A percentile compares a stretch with the other conserved stretches of the same genome.
Evolutionary conservation across 495 filamentous ascomycete genomes (phyloP).

Genomic region (Thermochaetoides thermophila): DNA sequence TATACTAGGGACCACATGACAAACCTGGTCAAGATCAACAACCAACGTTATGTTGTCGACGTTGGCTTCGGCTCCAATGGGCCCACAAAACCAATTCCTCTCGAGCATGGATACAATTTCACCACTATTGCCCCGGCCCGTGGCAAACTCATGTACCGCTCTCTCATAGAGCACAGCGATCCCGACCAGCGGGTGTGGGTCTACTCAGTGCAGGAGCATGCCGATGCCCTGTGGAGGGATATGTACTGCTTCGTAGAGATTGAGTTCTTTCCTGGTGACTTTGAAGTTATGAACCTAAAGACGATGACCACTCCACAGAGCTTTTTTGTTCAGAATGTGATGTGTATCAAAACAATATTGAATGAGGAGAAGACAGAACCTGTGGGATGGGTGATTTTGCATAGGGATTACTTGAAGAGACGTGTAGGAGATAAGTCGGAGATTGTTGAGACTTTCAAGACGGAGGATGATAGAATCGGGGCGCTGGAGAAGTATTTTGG

Average conservation of each 20-base stretch:
- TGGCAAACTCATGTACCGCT: conserved; percentile 14
- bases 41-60: conserved; percentile 44
- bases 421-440: conserved; percentile 34
- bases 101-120: conserved; percentile 10
- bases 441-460: conserved; percentile 31
- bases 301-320: conserved; percentile 23
- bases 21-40: conserved; percentile 46
- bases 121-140: neutral
- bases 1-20: conserved; percentile 48
- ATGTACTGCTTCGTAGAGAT: conserved; percentile 27
- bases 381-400: conserved; percentile 34
- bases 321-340: conserved; percentile 28
- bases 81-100: conserved; percentile 18
- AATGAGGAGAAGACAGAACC: conserved; percentile 14
- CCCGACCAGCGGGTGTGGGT: conserved; percentile 26
- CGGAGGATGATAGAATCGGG: conserved; percentile 35
- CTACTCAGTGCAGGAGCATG: conserved; percentile 18
- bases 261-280: conserved; percentile 31
- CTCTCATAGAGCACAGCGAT: conserved; percentile 16
- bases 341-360: conserved; percentile 27
- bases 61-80: conserved; percentile 50
- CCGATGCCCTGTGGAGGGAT: conserved; percentile 18
- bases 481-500: conserved; percentile 42
- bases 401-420: conserved; percentile 43
- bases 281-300: conserved; percentile 47